Evolutionary conservation across 2,329 filamentous ascomycete genomes (phyloP).

Genomic region (Clarireedia paspali): DNA sequence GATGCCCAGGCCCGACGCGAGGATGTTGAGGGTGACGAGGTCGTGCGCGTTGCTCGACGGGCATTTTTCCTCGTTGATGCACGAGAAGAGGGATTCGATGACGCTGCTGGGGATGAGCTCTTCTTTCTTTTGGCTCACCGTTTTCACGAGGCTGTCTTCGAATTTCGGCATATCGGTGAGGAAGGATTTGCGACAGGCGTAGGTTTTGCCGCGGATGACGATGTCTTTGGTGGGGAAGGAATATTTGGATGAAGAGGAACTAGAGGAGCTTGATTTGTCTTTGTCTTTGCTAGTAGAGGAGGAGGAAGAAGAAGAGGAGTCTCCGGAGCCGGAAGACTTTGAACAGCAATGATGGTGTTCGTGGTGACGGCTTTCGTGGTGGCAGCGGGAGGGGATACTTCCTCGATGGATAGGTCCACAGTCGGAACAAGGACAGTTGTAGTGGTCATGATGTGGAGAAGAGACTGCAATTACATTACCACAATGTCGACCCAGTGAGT

Average conservation of each 20-base stretch:
- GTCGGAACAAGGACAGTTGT: neutral
- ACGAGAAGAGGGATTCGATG: constrained; percentile 20
- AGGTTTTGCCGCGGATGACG: constrained; percentile 19
- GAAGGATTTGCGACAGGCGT: constrained; percentile 20
- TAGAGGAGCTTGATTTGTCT: neutral
- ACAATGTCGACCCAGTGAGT: neutral
- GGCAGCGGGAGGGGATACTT: neutral
- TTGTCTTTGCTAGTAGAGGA: neutral
- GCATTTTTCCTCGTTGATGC: constrained; percentile 23
- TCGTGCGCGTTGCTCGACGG: constrained; percentile 14
- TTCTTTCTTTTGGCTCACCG: constrained; percentile 22
- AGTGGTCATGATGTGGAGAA: neutral
- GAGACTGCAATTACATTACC: neutral
- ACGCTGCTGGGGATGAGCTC: constrained; percentile 19
- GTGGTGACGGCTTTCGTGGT: neutral
- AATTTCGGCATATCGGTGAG: constrained; percentile 22
- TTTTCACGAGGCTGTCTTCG: constrained; percentile 20
- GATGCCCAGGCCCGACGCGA: constrained; percentile 14
- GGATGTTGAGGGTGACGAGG: constrained; percentile 22
- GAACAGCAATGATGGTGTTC: constrained; percentile 5
- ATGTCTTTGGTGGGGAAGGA: constrained; percentile 23
- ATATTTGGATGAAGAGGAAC: constrained; percentile 7
- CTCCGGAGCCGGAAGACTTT: neutral
- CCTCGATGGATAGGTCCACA: neutral
- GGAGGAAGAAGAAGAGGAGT: neutral